Evolutionary conservation across 2,329 filamentous ascomycete species (phyloP), one percentile per base, ranked within the genome.

Genomic region (Pseudogymnoascus sp.): DNA sequence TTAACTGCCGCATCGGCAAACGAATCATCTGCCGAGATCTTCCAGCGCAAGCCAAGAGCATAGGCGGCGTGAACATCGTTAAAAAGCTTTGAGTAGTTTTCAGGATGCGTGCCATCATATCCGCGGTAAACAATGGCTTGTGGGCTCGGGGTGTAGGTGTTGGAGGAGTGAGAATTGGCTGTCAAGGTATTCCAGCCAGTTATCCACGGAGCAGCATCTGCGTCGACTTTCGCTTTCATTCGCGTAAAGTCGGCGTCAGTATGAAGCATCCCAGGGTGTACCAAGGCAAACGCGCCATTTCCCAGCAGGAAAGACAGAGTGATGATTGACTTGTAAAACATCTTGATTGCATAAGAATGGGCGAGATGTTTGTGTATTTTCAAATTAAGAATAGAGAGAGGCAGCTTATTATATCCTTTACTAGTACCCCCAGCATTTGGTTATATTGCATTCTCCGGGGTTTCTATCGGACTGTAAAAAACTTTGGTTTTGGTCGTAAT

Each of bases 41-140:
- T 75, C 77, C 77, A 80, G 21, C 73, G 71, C 1, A 80, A 63
- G 5, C 76, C 76, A 29, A 75, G 72, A 10, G 70, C 68, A 63
- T 79, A 79, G 1, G 76, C 75, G 2, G 75, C 74, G 0, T 73
- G 70, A 7, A 72, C 68, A 61, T 78, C 75, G 3, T 69, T 68
- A 63, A 71, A 77, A 1, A 76, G 66, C 10, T 33, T 62, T 6
- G 62, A 26, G 59, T 77, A 77, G 65, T 77, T 77, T 64, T 77
- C 65, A 4, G 69, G 6, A 50, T 71, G 64, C 4, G 62, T 63
- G 2, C 68, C 65, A 63, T 71, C 67, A 37, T 64, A 38, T 21
- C 76, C 76, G 5, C 77, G 75, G 63, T 73, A 78, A 15, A 79
- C 66, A 5, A 64, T 72, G 13, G 68, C 70, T 2, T 66, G 63